phyloP scores from a whole-genome alignment of 441 rosid species.

The Cnidoscolus chayamansa region DNA sequence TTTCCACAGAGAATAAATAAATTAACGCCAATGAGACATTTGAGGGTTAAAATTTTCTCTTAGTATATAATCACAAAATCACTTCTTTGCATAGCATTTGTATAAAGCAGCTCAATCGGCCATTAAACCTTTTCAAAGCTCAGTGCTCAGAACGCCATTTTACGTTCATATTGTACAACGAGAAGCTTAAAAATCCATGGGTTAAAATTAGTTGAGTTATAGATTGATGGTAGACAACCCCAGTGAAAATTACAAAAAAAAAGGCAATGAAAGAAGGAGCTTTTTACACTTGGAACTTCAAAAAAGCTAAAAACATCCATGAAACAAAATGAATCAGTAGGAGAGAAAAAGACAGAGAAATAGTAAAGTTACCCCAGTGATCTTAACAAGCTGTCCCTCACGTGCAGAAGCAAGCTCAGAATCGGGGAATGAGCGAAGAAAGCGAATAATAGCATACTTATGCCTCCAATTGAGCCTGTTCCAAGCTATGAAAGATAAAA shows the following conservation, averaged over 20 bases:
- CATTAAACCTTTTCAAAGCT: too few species aligned
- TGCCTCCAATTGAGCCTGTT: slow-evolving; percentile 33
- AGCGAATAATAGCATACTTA: slow-evolving; percentile 31
- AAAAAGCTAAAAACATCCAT: not conserved
- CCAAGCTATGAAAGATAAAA: slow-evolving; percentile 41
- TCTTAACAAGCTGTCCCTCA: slow-evolving; percentile 50
- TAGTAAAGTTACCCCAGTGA: slow-evolving; percentile 42
- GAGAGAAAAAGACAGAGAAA: not conserved
- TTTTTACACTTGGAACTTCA: too few species aligned
- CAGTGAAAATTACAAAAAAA: not conserved
- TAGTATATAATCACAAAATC: too few species aligned
- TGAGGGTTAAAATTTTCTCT: not conserved
- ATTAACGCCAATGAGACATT: not conserved
- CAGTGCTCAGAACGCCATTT: too few species aligned
- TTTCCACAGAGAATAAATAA: not conserved
- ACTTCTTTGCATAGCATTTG: too few species aligned
- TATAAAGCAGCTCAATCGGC: not conserved
- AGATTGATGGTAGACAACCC: not conserved
- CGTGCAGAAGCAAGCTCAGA: slow-evolving; percentile 46
- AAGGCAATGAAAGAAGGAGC: not conserved
- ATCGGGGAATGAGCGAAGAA: slow-evolving; percentile 44
- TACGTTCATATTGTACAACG: not conserved
- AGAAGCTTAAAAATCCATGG: not conserved
- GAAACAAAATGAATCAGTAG: not conserved
- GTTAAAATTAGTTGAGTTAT: not conserved